A percentile compares a stretch with the other conserved stretches of the same genome.
phyloP scores from a whole-genome alignment of 1,284 basidiomycete genomes.

The Inonotus obliquus region DNA sequence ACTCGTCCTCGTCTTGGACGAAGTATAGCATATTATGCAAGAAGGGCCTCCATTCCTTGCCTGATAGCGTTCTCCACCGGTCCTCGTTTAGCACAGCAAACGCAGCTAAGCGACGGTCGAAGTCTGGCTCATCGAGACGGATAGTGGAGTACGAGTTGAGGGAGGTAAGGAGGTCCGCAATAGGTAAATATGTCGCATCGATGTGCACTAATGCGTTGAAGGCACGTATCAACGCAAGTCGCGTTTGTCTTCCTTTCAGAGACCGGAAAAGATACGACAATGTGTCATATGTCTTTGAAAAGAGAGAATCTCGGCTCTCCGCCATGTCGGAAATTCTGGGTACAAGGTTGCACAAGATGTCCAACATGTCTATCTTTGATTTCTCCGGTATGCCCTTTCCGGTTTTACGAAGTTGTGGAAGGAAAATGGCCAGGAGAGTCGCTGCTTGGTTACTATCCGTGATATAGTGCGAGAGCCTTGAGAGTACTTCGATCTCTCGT shows the following conservation, averaged over 20 bases:
- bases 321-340: conserved; percentile 67
- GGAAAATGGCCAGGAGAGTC: conserved; percentile 70
- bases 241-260: conserved; percentile 65
- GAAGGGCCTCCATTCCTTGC: conserved; percentile 77
- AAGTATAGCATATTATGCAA: conserved; percentile 84
- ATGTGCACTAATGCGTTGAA: conserved; percentile 58
- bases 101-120: conserved; percentile 79
- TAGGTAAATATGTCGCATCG: conserved; percentile 41
- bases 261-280: conserved; percentile 75
- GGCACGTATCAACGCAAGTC: conserved; percentile 61
- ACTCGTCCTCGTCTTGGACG: conserved; percentile 86
- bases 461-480: conserved; percentile 75
- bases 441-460: conserved; percentile 69
- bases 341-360: conserved; percentile 71
- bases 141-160: conserved; percentile 86
- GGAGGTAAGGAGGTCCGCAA: conserved; percentile 57
- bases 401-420: conserved; percentile 79
- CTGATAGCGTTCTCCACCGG: conserved; percentile 44
- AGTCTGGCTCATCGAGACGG: conserved; percentile 90
- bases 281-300: conserved; percentile 57
- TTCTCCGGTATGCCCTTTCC: conserved; percentile 80
- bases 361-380: conserved; percentile 81
- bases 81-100: conserved; percentile 75
- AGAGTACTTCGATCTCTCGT: conserved; percentile 80
- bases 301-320: conserved; percentile 46